Evolutionary conservation across 371 early-diverging fungal species (phyloP).

Genomic region (Mucor circinelloides): DNA sequence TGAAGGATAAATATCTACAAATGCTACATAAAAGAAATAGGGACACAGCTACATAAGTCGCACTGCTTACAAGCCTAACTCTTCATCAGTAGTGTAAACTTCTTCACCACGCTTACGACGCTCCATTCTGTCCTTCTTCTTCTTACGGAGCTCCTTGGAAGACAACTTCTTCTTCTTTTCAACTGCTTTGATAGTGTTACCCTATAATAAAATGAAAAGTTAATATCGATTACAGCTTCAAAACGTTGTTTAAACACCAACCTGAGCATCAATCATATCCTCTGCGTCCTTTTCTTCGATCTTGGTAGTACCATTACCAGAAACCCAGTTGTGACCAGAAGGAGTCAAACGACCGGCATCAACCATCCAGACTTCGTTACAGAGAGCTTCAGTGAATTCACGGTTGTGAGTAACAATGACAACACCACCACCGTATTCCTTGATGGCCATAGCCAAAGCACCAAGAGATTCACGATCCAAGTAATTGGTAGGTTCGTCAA

Average conservation of each 20-base stretch:
- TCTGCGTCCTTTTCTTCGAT: constrained; percentile 43
- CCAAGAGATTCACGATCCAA: constrained; percentile 78
- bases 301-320: constrained; percentile 42
- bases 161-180: constrained; percentile 52
- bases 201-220: constrained; percentile 1
- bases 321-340: constrained; percentile 57
- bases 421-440: constrained; percentile 74
- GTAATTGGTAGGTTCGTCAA: constrained; percentile 91
- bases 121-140: constrained; percentile 62
- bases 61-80: constrained; percentile 33
- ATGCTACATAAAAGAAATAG: no score
- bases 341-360: constrained; percentile 64
- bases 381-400: constrained; percentile 70
- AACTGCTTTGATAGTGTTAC: constrained; percentile 49
- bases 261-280: constrained; percentile 50
- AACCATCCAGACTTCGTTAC: constrained; percentile 75
- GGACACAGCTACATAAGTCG: no score
- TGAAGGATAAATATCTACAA: no score
- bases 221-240: constrained; percentile 32
- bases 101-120: constrained; percentile 61
- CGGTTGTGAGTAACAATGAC: constrained; percentile 79
- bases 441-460: constrained; percentile 69
- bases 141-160: constrained; percentile 53
- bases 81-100: constrained; percentile 52
- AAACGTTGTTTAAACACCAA: no score